Evolutionary conservation across 2,329 filamentous ascomycete species (phyloP).

Genomic region (Aphanoascus verrucosus): DNA sequence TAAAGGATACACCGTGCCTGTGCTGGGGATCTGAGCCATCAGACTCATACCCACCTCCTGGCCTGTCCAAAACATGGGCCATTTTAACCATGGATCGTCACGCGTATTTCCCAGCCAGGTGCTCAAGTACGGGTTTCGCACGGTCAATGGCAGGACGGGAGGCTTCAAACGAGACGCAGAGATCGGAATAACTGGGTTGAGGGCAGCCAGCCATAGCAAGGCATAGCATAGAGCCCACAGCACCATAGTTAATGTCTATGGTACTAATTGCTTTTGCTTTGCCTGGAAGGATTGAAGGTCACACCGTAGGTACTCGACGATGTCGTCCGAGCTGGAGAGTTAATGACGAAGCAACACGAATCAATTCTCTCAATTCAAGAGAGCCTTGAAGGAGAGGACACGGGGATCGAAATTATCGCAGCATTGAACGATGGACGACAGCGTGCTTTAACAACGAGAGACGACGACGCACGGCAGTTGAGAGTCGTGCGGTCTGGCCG

Average conservation of each 20-base stretch:
- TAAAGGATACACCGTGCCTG: constrained; percentile 52
- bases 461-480: constrained; percentile 8
- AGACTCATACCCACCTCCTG: constrained; percentile 55
- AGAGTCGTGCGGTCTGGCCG: not conserved
- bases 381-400: constrained; percentile 1
- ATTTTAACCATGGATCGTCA: constrained; percentile 65
- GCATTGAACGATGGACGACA: not conserved
- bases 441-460: not conserved
- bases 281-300: not conserved
- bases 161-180: constrained; percentile 46
- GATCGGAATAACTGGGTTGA: constrained; percentile 33
- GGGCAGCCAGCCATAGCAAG: constrained; percentile 15
- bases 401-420: not conserved
- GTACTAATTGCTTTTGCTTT: not conserved
- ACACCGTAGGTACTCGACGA: not conserved
- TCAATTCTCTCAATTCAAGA: constrained; percentile 7
- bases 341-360: not conserved
- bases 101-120: constrained; percentile 65
- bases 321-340: not conserved
- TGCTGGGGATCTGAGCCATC: constrained; percentile 50
- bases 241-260: not conserved
- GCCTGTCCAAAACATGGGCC: constrained; percentile 79
- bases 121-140: constrained; percentile 66
- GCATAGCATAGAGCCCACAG: not conserved
- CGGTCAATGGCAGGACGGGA: constrained; percentile 61